A percentile compares a stretch with the other conserved stretches of the same genome.
Evolutionary conservation across 2,329 filamentous ascomycete species (phyloP).

Genomic region (Fusarium sp.): DNA sequence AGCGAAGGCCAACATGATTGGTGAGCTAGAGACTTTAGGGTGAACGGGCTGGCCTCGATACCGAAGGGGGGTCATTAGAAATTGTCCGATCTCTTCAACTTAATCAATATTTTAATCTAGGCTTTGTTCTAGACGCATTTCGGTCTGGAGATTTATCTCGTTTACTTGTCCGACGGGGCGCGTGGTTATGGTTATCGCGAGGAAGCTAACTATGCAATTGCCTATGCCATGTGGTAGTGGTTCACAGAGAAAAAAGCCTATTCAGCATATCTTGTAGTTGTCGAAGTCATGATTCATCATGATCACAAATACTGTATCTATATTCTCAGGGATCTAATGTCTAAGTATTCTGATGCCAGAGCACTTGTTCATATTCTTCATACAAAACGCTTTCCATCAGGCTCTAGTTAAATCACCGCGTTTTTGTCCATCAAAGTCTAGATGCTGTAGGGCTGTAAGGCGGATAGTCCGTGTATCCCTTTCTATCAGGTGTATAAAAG

Average conservation of each 20-base stretch:
- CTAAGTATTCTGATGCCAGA: background rate
- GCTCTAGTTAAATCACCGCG: background rate
- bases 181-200: background rate
- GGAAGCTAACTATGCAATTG: background rate
- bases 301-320: background rate
- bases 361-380: background rate
- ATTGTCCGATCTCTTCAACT: background rate
- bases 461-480: slow-evolving; percentile 41
- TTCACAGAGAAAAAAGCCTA: background rate
- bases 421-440: slow-evolving; percentile 23
- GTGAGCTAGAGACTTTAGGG: background rate
- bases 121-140: background rate
- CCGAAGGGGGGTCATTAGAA: background rate
- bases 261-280: background rate
- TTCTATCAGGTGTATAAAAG: slow-evolving; percentile 36
- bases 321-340: background rate
- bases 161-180: background rate
- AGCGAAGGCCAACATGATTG: slow-evolving; percentile 26
- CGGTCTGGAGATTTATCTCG: background rate
- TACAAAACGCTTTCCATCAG: background rate
- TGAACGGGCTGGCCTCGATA: background rate
- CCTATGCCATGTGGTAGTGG: background rate
- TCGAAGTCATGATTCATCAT: background rate
- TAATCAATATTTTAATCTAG: background rate
- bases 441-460: slow-evolving; percentile 23